Evolutionary conservation across 768 basidiomycete genomes (phyloP), one percentile per base, ranked within the genome.

Genomic region (Lentinula sp.): DNA sequence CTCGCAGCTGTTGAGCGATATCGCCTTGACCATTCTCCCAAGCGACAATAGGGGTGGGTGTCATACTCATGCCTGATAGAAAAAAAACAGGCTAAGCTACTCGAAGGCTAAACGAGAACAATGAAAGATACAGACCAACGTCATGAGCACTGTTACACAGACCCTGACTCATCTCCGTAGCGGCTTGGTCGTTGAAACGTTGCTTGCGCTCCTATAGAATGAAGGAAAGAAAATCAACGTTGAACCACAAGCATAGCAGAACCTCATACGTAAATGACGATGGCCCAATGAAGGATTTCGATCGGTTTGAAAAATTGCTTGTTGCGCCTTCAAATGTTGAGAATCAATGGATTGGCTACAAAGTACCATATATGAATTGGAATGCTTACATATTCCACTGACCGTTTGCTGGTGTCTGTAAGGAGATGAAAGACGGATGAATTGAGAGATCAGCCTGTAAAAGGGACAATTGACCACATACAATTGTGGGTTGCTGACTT

Each of bases 321-420:
- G 64, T 89, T 86, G 2, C 89, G 78, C 87, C 87, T 89, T 65
- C n/a, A 50, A 42, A 43, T 49, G 35, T 40, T 10, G 23, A 65
- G 58, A 43, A 54, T 43, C 42, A 50, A 34, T 37, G 37, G 37
- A 39, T 28, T 28, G 28, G 28, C 28, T 52, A 55, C 28, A 13
- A 49, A 18, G 45, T 11, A 48, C 10, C n/a, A 51, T 50, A 39
- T n/a, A 56, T 37, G 61, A 21, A 60, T 35, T 18, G 60, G 45
- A 3, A 8, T 39, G 74, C 74, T 42, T 57, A 85, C 91, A 92
- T 89, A 61, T 92, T 93, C 91, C 91, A 93, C 0, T 83, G 72
- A 4, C 91, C 91, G 58, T 90, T 84, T 5, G 70, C 74, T 0
- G 89, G 89, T 39, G 68, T 71, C 87, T 89, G 62, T 13, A 54